A percentile compares a stretch with the other conserved stretches of the same genome.
Evolutionary conservation across 345 rosid species (phyloP).

Genomic region (Salix viminalis): DNA sequence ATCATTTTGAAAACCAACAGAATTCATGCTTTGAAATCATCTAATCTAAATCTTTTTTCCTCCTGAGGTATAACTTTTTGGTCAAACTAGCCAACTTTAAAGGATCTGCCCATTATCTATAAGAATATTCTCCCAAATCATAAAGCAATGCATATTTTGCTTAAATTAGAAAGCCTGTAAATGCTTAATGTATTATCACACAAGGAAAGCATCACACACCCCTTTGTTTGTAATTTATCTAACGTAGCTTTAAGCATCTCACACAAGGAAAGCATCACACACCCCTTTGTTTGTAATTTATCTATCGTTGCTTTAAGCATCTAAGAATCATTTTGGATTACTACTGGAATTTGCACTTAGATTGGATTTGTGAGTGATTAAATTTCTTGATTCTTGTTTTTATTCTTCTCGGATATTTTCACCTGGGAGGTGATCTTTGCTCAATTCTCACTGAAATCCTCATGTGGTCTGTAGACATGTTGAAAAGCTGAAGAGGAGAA

Average conservation of each 20-base stretch:
- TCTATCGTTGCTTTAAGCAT: neutral
- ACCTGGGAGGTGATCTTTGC: neutral
- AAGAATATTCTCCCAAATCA: neutral
- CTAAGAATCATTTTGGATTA: neutral
- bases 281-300: too few relatives aligned
- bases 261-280: too few relatives aligned
- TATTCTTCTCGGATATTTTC: neutral
- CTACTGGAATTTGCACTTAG: neutral
- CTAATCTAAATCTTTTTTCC: neutral
- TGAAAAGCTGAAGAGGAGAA: slow-evolving; percentile 6
- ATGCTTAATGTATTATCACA: neutral
- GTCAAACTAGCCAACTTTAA: neutral
- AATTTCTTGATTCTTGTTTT: neutral
- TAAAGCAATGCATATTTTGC: neutral
- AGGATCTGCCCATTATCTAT: neutral
- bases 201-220: too few relatives aligned
- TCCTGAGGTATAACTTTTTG: too few relatives aligned
- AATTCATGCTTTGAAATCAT: neutral
- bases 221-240: neutral
- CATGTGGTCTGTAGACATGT: neutral
- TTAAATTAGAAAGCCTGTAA: neutral
- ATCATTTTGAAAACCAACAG: neutral
- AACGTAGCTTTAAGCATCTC: neutral
- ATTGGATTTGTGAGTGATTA: neutral
- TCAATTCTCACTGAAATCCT: neutral